Conservation (phyloP, 495 filamentous ascomycete species). For the Penicillium paxilli region DNA sequence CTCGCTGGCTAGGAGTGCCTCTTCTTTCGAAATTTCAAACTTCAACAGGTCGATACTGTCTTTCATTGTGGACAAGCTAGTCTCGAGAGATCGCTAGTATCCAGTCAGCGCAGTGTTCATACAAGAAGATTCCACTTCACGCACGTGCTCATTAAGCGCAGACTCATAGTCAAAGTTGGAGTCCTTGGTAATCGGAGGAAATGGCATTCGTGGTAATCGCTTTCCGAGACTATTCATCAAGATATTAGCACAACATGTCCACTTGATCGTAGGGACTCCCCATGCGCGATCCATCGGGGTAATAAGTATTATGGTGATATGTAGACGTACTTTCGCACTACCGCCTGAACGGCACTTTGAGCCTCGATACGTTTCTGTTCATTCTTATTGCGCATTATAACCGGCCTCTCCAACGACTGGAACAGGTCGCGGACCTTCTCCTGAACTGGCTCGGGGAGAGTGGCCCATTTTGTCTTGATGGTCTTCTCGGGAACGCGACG, state of each 20-base stretch:
- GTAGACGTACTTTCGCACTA: slow-evolving; percentile 45
- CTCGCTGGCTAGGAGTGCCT: slow-evolving; percentile 51
- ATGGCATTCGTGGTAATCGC: slow-evolving; percentile 57
- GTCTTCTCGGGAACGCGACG: slow-evolving; percentile 55
- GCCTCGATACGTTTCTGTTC: slow-evolving; percentile 57
- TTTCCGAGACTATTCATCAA: slow-evolving; percentile 38
- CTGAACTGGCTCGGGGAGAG: slow-evolving; percentile 50
- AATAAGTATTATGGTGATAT: neutral
- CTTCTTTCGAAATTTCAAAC: slow-evolving; percentile 54
- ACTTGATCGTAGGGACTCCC: neutral
- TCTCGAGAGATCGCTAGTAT: slow-evolving; percentile 48
- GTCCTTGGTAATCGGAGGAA: slow-evolving; percentile 58
- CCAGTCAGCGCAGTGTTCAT: neutral
- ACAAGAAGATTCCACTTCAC: neutral
- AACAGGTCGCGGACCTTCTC: slow-evolving; percentile 55
- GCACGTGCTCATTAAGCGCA: slow-evolving; percentile 57
- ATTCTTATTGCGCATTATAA: slow-evolving; percentile 54
- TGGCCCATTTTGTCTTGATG: slow-evolving; percentile 61
- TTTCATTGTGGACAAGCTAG: slow-evolving; percentile 50
- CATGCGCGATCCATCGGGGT: neutral
- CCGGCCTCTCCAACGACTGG: slow-evolving; percentile 52
- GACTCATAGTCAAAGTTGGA: slow-evolving; percentile 61
- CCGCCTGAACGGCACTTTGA: slow-evolving; percentile 50
- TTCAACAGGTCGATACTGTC: slow-evolving; percentile 56
- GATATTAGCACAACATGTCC: neutral